Conservation (phyloP, 1,139 yeast genomes). For the Nadsonia commutata region DNA sequence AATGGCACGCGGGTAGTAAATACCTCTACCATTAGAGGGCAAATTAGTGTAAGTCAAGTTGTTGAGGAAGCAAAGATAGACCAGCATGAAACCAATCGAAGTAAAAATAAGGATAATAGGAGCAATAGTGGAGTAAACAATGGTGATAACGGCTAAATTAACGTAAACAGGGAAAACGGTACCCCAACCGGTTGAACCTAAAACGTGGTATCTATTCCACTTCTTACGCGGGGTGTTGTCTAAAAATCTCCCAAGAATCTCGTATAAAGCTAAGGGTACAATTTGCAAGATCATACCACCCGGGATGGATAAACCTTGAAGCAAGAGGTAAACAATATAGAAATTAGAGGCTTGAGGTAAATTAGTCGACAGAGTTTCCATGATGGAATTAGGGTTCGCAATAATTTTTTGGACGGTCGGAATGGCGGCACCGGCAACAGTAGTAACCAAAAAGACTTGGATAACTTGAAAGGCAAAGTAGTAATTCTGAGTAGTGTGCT, state of each 20-base stretch:
- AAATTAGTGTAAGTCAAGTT: constrained; percentile 58
- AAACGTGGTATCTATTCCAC: constrained; percentile 53
- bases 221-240: constrained; percentile 81
- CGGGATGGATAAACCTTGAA: constrained; percentile 75
- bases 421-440: constrained; percentile 70
- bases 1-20: constrained; percentile 75
- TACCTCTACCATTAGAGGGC: constrained; percentile 67
- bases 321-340: constrained; percentile 36
- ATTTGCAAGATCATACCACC: constrained; percentile 73
- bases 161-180: constrained; percentile 77
- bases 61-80: constrained; percentile 70
- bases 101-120: constrained; percentile 66
- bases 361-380: constrained; percentile 53
- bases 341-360: constrained; percentile 87
- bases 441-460: constrained; percentile 68
- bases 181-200: constrained; percentile 70
- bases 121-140: constrained; percentile 70
- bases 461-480: constrained; percentile 82
- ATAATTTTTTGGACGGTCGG: constrained; percentile 56
- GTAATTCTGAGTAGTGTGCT: constrained; percentile 71
- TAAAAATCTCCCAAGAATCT: constrained; percentile 50
- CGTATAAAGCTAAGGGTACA: constrained; percentile 53
- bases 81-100: constrained; percentile 47
- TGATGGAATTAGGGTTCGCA: constrained; percentile 49
- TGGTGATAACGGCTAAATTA: constrained; percentile 62